Percentiles rank a stretch among this genome's conserved stretches.
phyloP scores from a whole-genome alignment of 108 stramenopile species.

The Stephanodiscus triporus region DNA sequence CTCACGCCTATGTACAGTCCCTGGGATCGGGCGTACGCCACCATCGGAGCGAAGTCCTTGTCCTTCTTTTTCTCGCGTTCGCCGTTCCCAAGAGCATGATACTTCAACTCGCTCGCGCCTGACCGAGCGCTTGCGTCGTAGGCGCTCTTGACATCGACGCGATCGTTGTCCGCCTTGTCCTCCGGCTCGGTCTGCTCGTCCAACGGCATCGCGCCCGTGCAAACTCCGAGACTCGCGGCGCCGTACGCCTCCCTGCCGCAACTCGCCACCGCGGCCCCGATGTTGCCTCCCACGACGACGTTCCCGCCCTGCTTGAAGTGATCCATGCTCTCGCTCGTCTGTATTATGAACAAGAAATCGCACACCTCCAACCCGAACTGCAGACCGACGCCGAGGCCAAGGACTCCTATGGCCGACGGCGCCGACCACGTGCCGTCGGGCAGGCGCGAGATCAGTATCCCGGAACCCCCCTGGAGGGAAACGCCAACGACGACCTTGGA shows the following conservation, averaged over 20 bases:
- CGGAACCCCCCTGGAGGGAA: slow-evolving; percentile 77
- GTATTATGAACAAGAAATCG: slow-evolving; percentile 84
- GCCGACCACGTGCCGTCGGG: slow-evolving; percentile 89
- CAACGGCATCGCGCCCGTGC: slow-evolving; percentile 30
- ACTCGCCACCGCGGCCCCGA: slow-evolving; percentile 79
- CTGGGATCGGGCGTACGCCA: slow-evolving; percentile 87
- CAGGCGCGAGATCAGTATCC: slow-evolving; percentile 79
- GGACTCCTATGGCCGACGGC: slow-evolving; percentile 85
- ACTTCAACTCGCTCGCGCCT: slow-evolving; percentile 9
- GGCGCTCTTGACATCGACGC: slow-evolving; percentile 28
- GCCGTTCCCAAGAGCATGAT: slow-evolving; percentile 3
- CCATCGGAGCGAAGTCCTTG: slow-evolving; percentile 73
- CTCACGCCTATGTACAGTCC: slow-evolving; percentile 88
- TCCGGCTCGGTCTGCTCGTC: slow-evolving; percentile 61
- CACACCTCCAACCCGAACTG: slow-evolving; percentile 90
- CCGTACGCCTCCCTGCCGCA: slow-evolving; percentile 84
- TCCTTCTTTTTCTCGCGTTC: slow-evolving; percentile 28
- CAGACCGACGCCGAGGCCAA: slow-evolving; percentile 81
- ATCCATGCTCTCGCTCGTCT: slow-evolving; percentile 81
- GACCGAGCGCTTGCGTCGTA: too few species aligned
- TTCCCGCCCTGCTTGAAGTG: slow-evolving; percentile 78
- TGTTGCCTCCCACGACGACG: slow-evolving; percentile 79
- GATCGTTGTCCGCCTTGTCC: slow-evolving; percentile 56
- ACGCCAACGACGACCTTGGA: slow-evolving; percentile 88
- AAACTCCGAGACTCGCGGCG: slow-evolving; percentile 71